Evolutionary conservation across 441 rosid species (phyloP).

Genomic region (Theobroma grandiflorum): DNA sequence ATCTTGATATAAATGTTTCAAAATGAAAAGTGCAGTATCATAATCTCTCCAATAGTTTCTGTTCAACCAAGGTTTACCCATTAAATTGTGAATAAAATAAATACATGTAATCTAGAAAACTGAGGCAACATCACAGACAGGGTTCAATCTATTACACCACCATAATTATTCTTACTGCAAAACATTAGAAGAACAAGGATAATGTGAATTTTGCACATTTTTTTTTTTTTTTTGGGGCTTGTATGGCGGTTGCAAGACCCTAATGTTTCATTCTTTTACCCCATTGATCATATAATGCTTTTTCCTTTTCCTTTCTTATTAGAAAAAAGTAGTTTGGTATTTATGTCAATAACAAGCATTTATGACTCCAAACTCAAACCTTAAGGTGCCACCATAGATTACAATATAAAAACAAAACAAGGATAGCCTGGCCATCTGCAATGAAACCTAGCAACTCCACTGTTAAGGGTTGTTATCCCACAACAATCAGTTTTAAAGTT

Average conservation of each 20-base stretch:
- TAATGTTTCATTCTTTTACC: conserved; percentile 3
- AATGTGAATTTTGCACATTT: conserved; percentile 3
- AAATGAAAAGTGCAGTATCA: conserved; percentile 91
- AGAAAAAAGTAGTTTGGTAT: background rate
- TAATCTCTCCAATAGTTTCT: conserved; percentile 97
- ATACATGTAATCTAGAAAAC: background rate
- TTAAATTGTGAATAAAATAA: conserved; percentile 1
- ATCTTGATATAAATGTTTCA: conserved; percentile 79
- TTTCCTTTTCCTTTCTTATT: conserved; percentile 2
- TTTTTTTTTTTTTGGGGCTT: background rate
- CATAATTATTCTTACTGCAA: background rate
- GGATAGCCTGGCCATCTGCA: background rate
- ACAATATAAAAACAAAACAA: background rate
- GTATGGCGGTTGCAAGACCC: background rate
- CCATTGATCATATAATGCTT: background rate
- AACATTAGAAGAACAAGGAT: conserved; percentile 5
- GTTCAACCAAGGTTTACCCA: conserved; percentile 36
- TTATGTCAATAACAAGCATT: conserved; percentile 3
- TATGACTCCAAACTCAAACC: background rate
- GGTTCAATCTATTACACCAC: conserved; percentile 7
- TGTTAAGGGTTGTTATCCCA: background rate
- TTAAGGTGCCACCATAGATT: background rate
- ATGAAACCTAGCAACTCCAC: background rate
- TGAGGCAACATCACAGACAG: background rate
- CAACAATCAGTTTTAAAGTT: background rate